Evolutionary conservation across 2,329 filamentous ascomycete genomes (phyloP).

Genomic region (Colletotrichum spaethianum): DNA sequence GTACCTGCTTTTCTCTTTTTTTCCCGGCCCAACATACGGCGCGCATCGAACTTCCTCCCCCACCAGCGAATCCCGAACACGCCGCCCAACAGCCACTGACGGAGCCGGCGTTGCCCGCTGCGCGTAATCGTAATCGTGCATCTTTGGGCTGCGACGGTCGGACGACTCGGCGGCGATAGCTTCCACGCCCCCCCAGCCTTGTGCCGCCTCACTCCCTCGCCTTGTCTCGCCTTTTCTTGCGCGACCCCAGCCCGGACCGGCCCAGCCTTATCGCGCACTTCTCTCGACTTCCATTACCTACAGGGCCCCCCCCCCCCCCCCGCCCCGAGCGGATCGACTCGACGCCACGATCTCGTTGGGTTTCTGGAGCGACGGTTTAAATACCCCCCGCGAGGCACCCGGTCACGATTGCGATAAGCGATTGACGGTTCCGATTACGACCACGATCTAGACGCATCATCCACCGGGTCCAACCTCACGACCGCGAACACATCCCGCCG

Average conservation of each 20-base stretch:
- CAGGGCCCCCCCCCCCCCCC: not conserved
- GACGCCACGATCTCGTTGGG: not conserved
- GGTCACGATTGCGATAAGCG: not conserved
- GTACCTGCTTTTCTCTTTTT: not conserved
- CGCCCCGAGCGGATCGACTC: not conserved
- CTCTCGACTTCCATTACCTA: not conserved
- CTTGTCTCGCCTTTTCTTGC: not conserved
- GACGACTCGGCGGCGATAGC: constrained; percentile 1
- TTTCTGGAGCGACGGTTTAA: not conserved
- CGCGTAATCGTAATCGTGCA: not conserved
- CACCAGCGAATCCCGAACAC: not conserved
- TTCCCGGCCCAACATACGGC: not conserved
- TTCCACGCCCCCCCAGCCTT: constrained; percentile 15
- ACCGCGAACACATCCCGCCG: not conserved
- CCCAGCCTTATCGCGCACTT: not conserved
- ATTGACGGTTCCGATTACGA: not conserved
- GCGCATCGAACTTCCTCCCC: not conserved
- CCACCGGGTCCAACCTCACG: not conserved
- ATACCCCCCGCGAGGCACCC: not conserved
- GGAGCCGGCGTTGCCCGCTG: not conserved
- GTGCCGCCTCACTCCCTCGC: not conserved
- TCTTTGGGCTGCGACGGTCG: constrained; percentile 2
- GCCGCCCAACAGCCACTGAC: not conserved
- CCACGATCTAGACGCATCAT: not conserved
- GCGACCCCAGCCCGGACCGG: not conserved